Percentiles rank a stretch among this genome's conserved stretches.
Evolutionary conservation across 306 rosid species (phyloP).

Genomic region (Lithocarpus polystachyus): DNA sequence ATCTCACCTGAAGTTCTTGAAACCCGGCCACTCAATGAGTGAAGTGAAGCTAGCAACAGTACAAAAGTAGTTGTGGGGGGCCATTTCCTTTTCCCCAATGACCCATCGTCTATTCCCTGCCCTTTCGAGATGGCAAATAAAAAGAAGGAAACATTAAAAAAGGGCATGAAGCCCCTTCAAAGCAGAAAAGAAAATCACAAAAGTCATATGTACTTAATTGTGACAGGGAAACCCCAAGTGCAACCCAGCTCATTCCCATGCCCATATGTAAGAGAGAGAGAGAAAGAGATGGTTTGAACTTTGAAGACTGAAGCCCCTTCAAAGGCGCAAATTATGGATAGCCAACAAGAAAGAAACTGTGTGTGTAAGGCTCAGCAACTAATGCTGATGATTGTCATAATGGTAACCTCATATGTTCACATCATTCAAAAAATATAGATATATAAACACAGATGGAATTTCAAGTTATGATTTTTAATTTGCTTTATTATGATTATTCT

Average conservation of each 20-base stretch:
- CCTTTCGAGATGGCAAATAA: constrained; percentile 18
- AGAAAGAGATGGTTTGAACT: too few relatives aligned
- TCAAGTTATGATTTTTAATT: too few relatives aligned
- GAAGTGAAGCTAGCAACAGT: constrained; percentile 2
- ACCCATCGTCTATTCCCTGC: constrained; percentile 18
- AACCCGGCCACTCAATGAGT: not conserved
- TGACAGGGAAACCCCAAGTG: constrained; percentile 41
- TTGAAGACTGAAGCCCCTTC: constrained; percentile 17
- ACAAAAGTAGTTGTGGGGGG: constrained; percentile 24
- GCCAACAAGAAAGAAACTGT: constrained; percentile 31
- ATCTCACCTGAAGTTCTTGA: not conserved
- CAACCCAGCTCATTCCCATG: constrained; percentile 44
- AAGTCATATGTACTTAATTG: constrained; percentile 19
- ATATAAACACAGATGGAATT: too few relatives aligned
- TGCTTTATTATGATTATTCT: too few relatives aligned
- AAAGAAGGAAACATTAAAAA: not conserved
- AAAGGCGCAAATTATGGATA: constrained; percentile 65
- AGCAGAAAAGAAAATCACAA: not conserved
- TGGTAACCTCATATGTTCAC: constrained; percentile 21
- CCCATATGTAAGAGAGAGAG: constrained; percentile 11
- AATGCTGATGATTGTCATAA: constrained; percentile 37
- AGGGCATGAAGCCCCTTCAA: not conserved
- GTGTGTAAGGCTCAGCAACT: constrained; percentile 21
- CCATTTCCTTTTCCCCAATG: constrained; percentile 31
- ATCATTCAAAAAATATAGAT: constrained; percentile 22